Percentiles rank a stretch among this genome's conserved stretches.
These are phyloP conservation scores for Kewa caespitosa DNA, from an alignment of 179 eudicot genomes.

Conservation along the genomic window DNA sequence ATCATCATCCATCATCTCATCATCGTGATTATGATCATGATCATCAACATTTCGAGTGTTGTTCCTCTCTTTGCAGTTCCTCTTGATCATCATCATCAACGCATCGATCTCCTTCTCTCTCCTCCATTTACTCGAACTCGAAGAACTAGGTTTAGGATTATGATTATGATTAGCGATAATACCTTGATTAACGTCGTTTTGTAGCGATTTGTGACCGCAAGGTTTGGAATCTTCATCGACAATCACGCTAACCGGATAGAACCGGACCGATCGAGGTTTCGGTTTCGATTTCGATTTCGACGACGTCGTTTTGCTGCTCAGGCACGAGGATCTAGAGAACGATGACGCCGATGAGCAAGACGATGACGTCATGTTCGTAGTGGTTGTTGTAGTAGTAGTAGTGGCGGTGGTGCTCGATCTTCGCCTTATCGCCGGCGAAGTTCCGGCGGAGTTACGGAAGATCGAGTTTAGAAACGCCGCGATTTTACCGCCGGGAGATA, in stretches of 20 bases:
- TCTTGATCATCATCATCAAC: conserved; percentile 27
- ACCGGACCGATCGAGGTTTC: conserved; percentile 56
- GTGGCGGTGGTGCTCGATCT: too few relatives aligned
- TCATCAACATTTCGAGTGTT: background rate
- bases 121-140: conserved; percentile 18
- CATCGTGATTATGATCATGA: conserved; percentile 3
- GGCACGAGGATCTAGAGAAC: conserved; percentile 48
- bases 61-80: conserved; percentile 14
- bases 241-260: conserved; percentile 45
- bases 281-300: conserved; percentile 11
- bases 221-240: conserved; percentile 48
- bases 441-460: conserved; percentile 38
- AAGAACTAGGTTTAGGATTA: too few relatives aligned
- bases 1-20: conserved; percentile 28
- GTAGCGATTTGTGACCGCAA: conserved; percentile 33
- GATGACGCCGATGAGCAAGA: conserved; percentile 43
- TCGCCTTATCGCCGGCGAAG: conserved; percentile 23
- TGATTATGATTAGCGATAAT: too few relatives aligned
- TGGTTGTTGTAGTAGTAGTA: conserved; percentile 17
- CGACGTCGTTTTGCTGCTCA: conserved; percentile 44
- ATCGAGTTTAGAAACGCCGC: conserved; percentile 68
- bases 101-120: conserved; percentile 34
- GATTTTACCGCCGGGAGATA: conserved; percentile 68
- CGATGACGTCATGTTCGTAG: conserved; percentile 39
- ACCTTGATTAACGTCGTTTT: too few relatives aligned